These are phyloP conservation scores for Trichoderma erinaceum DNA, from an alignment of 495 filamentous ascomycete species.

Conservation along the genomic window DNA sequence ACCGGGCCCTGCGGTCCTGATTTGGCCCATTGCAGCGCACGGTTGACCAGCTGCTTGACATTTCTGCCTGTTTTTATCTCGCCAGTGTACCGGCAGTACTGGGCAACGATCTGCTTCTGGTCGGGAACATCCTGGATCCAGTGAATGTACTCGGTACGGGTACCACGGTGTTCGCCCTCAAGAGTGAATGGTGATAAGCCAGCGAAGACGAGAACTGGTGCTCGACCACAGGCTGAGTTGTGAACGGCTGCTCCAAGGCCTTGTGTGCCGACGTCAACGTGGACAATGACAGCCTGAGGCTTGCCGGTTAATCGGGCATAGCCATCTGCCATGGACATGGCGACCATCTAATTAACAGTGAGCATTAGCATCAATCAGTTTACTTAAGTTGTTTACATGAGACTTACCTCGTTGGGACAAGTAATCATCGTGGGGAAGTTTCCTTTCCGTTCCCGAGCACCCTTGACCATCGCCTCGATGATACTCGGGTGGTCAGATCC, in stretches of 20 bases:
- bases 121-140: constrained; percentile 98
- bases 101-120: constrained; percentile 82
- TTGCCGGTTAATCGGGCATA: constrained; percentile 82
- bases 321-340: constrained; percentile 93
- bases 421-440: constrained; percentile 84
- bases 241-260: constrained; percentile 83
- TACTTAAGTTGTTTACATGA: not conserved
- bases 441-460: constrained; percentile 55
- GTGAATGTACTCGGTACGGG: constrained; percentile 90
- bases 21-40: constrained; percentile 79
- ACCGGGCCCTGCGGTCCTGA: constrained; percentile 80
- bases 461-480: constrained; percentile 94
- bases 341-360: constrained; percentile 70
- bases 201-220: constrained; percentile 85
- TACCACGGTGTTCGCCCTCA: constrained; percentile 85
- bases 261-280: constrained; percentile 95
- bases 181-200: constrained; percentile 84
- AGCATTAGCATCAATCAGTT: not conserved
- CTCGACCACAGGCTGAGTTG: constrained; percentile 80
- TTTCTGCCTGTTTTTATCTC: constrained; percentile 91
- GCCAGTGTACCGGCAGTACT: constrained; percentile 89
- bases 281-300: constrained; percentile 88
- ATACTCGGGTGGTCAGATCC: constrained; percentile 92
- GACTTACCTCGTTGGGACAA: constrained; percentile 76
- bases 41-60: constrained; percentile 92